phyloP scores from a whole-genome alignment of 108 stramenopile species.

The Cyclostephanos tholiformis region DNA sequence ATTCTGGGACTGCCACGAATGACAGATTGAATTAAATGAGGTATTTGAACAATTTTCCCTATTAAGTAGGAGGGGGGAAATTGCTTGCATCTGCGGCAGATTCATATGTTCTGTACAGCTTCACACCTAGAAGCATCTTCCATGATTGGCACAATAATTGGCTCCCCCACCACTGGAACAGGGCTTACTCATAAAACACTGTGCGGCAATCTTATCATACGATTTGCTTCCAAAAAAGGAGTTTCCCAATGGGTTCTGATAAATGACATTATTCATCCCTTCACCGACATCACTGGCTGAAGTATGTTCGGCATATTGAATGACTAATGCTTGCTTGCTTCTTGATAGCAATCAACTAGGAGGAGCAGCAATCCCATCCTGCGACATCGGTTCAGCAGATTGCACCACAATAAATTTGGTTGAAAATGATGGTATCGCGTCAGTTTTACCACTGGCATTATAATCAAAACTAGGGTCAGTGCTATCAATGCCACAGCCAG shows the following conservation, averaged over 20 bases:
- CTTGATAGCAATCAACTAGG: background rate
- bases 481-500: slow-evolving; percentile 25
- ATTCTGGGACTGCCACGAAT: too few species aligned
- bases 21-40: too few species aligned
- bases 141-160: slow-evolving; percentile 10
- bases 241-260: slow-evolving; percentile 40
- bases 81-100: slow-evolving; percentile 9
- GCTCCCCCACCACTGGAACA: slow-evolving; percentile 23
- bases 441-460: background rate
- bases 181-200: slow-evolving; percentile 36
- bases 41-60: too few species aligned
- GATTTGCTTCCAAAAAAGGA: slow-evolving; percentile 35
- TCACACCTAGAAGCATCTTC: slow-evolving; percentile 32
- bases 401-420: background rate
- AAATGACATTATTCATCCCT: slow-evolving; percentile 2
- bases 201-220: slow-evolving; percentile 13
- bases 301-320: slow-evolving; percentile 1
- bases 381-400: background rate
- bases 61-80: slow-evolving; percentile 3
- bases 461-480: background rate
- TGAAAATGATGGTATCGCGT: background rate
- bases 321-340: background rate
- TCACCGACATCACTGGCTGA: background rate
- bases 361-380: background rate
- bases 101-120: slow-evolving; percentile 23